Conservation (phyloP, 495 filamentous ascomycete genomes). For the Talaromyces liani region DNA sequence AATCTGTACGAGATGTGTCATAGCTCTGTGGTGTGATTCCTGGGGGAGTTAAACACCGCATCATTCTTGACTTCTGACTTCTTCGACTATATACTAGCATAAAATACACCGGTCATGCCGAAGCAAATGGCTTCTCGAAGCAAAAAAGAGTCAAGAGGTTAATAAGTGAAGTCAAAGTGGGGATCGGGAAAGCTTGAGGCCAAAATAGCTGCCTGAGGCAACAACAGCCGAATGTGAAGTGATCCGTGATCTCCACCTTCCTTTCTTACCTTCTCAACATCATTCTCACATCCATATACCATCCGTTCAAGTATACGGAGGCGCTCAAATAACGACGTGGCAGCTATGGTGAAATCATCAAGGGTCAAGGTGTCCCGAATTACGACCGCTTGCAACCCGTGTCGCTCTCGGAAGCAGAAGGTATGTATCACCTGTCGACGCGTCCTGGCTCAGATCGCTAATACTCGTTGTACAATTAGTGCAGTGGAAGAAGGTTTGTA, state of each 20-base stretch:
- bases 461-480: constrained; percentile 16
- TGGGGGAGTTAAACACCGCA: background rate
- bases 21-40: background rate
- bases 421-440: constrained; percentile 12
- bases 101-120: background rate
- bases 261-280: background rate
- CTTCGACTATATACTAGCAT: background rate
- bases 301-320: background rate
- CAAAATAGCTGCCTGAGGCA: background rate
- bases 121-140: background rate
- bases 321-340: background rate
- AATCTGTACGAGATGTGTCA: background rate
- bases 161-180: background rate
- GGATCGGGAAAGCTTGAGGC: background rate
- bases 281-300: background rate
- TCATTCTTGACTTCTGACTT: background rate
- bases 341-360: constrained; percentile 10
- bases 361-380: constrained; percentile 22
- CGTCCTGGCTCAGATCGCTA: background rate
- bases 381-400: constrained; percentile 30
- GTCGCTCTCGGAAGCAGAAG: constrained; percentile 34
- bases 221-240: background rate
- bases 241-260: background rate
- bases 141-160: background rate
- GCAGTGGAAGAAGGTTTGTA: constrained; percentile 29